phyloP scores from a whole-genome alignment of 2,329 filamentous ascomycete species.

The Byssochlamys sp. region DNA sequence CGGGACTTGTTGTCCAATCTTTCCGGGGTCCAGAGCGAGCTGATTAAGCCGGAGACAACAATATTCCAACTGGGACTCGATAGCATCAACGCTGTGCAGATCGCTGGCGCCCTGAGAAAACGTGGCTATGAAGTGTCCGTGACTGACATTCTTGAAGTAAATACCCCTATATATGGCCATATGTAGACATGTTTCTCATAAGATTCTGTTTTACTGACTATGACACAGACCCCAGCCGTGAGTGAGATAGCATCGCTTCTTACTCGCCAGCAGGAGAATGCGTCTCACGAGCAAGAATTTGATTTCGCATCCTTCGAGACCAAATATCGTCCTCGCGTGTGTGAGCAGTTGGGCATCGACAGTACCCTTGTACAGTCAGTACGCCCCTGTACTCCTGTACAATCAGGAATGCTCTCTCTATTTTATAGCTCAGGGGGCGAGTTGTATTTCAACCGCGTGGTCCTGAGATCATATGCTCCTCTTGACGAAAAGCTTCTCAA shows the following conservation, averaged over 20 bases:
- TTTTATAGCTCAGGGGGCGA: slow-evolving; percentile 58
- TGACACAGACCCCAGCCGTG: slow-evolving; percentile 26
- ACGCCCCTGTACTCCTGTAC: slow-evolving; percentile 68
- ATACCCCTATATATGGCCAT: background rate
- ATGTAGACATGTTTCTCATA: background rate
- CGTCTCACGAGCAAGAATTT: slow-evolving; percentile 18
- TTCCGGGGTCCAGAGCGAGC: slow-evolving; percentile 41
- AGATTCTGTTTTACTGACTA: slow-evolving; percentile 5
- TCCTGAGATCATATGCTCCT: slow-evolving; percentile 38
- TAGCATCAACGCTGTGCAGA: slow-evolving; percentile 75
- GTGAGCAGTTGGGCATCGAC: slow-evolving; percentile 21
- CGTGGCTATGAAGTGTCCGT: slow-evolving; percentile 52
- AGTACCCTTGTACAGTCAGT: slow-evolving; percentile 44
- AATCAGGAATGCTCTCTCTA: slow-evolving; percentile 68
- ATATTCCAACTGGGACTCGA: slow-evolving; percentile 85
- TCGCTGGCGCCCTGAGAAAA: slow-evolving; percentile 58
- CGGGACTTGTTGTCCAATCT: slow-evolving; percentile 51
- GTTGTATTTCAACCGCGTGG: slow-evolving; percentile 67
- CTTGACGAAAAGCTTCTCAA: slow-evolving; percentile 37
- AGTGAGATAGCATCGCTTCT: slow-evolving; percentile 22
- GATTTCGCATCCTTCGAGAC: slow-evolving; percentile 45
- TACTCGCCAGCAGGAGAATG: slow-evolving; percentile 33
- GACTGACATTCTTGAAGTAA: slow-evolving; percentile 61
- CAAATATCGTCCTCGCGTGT: slow-evolving; percentile 28
- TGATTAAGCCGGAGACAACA: slow-evolving; percentile 54